phyloP scores from a whole-genome alignment of 2,329 filamentous ascomycete genomes.

The Madurella fahalii region DNA sequence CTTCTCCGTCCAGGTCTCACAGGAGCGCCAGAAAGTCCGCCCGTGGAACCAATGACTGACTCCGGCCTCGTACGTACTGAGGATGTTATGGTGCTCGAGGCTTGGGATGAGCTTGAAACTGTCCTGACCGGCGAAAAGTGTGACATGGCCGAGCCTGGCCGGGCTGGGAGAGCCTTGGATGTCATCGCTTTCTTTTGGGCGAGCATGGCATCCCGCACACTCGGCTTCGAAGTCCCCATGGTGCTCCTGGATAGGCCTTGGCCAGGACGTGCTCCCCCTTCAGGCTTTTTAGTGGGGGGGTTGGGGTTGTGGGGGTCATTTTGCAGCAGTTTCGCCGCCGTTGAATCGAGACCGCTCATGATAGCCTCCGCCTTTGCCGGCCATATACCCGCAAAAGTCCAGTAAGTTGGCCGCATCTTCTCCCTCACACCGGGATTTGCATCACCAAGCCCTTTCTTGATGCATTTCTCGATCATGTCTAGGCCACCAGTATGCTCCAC shows the following conservation, averaged over 20 bases:
- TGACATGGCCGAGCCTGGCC: slow-evolving; percentile 63
- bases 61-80: slow-evolving; percentile 42
- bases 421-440: slow-evolving; percentile 87
- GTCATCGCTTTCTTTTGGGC: slow-evolving; percentile 68
- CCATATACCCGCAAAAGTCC: slow-evolving; percentile 77
- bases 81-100: slow-evolving; percentile 33
- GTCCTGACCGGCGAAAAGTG: slow-evolving; percentile 52
- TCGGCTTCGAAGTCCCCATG: slow-evolving; percentile 55
- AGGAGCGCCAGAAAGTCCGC: slow-evolving; percentile 60
- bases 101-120: slow-evolving; percentile 36
- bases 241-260: slow-evolving; percentile 61
- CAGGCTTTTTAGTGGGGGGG: slow-evolving; percentile 50
- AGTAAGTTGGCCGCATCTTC: slow-evolving; percentile 79
- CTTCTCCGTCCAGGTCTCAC: slow-evolving; percentile 57
- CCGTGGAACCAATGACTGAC: slow-evolving; percentile 44
- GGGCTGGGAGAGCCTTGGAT: slow-evolving; percentile 48
- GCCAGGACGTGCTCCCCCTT: slow-evolving; percentile 50
- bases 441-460: slow-evolving; percentile 85
- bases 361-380: slow-evolving; percentile 73
- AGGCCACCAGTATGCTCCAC: slow-evolving; percentile 82
- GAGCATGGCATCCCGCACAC: slow-evolving; percentile 76
- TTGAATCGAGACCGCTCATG: slow-evolving; percentile 71
- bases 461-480: slow-evolving; percentile 78
- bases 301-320: slow-evolving; percentile 82
- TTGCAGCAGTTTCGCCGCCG: slow-evolving; percentile 73